A percentile compares a stretch with the other conserved stretches of the same genome.
These are phyloP conservation scores for Tylopilus subfusipes DNA, from an alignment of 768 basidiomycete genomes.

Conservation along the genomic window DNA sequence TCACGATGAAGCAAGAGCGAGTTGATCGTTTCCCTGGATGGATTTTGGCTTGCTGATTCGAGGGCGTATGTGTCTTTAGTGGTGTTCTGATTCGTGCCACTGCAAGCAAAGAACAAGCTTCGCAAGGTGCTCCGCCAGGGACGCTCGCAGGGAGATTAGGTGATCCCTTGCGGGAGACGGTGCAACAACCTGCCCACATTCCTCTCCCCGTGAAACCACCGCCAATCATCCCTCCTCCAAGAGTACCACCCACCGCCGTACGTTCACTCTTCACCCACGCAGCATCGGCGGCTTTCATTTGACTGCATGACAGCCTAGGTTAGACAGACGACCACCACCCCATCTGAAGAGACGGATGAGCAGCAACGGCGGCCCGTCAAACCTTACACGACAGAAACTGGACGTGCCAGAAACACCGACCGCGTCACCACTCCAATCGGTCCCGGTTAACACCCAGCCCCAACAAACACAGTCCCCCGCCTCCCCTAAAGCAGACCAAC, in stretches of 20 bases:
- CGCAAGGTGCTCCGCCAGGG: conserved; percentile 2
- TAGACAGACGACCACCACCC: conserved; percentile 5
- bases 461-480: not conserved
- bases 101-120: not conserved
- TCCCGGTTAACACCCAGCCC: not conserved
- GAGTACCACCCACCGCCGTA: conserved; percentile 11
- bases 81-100: conserved; percentile 16
- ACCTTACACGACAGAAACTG: conserved; percentile 12
- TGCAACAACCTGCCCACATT: not conserved
- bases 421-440: not conserved
- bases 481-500: conserved; percentile 1
- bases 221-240: not conserved
- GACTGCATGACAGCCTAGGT: conserved; percentile 12
- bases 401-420: not conserved
- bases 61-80: conserved; percentile 4
- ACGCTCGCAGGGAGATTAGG: not conserved
- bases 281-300: not conserved
- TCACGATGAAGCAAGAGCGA: conserved; percentile 23
- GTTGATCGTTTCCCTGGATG: conserved; percentile 6
- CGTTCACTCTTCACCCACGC: not conserved
- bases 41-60: conserved; percentile 6
- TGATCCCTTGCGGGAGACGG: not conserved
- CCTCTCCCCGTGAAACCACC: not conserved
- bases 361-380: not conserved
- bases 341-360: conserved; percentile 16